Base-by-base conservation (phyloP, 345 rosid genomes). In the Mercurialis annua region DNA sequence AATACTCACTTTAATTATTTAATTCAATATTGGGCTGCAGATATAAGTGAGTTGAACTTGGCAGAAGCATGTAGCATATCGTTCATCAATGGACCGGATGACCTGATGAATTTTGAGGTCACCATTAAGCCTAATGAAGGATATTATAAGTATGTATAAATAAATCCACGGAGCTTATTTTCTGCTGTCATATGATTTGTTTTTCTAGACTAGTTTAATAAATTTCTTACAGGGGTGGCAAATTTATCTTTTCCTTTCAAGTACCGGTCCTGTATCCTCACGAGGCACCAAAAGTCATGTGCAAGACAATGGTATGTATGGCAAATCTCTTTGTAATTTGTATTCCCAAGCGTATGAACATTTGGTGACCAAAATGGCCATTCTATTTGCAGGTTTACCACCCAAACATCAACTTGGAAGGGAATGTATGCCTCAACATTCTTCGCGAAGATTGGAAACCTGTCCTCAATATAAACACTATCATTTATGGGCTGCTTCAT, bases 361-460 rank as follows among this genome's bases (percentile, higher is more conserved):
- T 52, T 78, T 46, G 65, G 34, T 44, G 21, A 54, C 34, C 47
- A 36, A 46, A n/a, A 51, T 54, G 30, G 21, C 6, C 27, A 44
- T 33, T 71, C 8, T 42, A n/a, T 70, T 66, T 59, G 62, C 60
- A 95, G 99, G 90, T 95, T 59, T 88, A 86, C 75, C 98, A 95
- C 81, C 99, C 98, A 0, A 95, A 92, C 78, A 92, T 95, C 18
- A 96, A 95, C 74, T 80, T 92, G 83, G 99, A 95, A 81, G 99
- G 98, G 71, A 95, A 90, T 62, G 97, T 90, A 56, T 95, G 98
- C 77, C 84, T 95, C 52, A 95, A 95, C 77, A 84, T 95, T 75
- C 77, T 95, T 56, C 84, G 99, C 48, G 98, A 92, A 82, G 97
- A 95, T 65, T 95, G 99, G 99, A 95, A 95, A 73, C 99, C 97